These are phyloP conservation scores for Didymella sp. DNA, from an alignment of 2,329 filamentous ascomycete species.

Conservation along the genomic window DNA sequence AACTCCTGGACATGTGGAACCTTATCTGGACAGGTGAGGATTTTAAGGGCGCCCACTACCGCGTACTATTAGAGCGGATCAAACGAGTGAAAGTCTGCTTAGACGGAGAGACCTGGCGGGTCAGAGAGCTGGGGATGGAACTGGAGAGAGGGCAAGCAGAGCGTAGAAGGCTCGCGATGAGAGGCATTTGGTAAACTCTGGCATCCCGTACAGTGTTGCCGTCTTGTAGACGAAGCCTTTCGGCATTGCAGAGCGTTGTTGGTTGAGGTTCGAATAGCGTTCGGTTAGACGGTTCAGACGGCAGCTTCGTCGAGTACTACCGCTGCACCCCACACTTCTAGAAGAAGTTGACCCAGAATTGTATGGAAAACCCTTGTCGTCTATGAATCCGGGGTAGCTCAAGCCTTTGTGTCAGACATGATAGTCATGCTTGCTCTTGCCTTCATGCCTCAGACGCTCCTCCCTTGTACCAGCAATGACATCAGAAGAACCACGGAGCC, in stretches of 20 bases:
- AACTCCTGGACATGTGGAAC: conserved; percentile 45
- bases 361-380: conserved; percentile 13
- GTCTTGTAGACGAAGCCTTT: too few relatives aligned
- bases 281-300: conserved; percentile 20
- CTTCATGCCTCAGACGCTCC: background rate
- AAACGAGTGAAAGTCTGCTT: conserved; percentile 42
- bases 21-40: conserved; percentile 43
- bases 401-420: background rate
- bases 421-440: background rate
- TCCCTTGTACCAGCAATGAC: background rate
- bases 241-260: background rate
- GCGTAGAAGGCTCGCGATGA: conserved; percentile 35
- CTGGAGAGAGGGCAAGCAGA: conserved; percentile 44
- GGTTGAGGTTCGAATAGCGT: conserved; percentile 14
- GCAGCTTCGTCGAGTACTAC: conserved; percentile 11
- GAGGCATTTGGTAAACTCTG: conserved; percentile 30
- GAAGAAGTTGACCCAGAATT: conserved; percentile 14
- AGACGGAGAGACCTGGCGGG: conserved; percentile 35
- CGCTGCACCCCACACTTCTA: conserved; percentile 19
- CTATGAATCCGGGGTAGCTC: conserved; percentile 11
- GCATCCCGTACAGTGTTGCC: background rate
- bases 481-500: background rate
- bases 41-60: conserved; percentile 35
- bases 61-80: conserved; percentile 39
- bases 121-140: conserved; percentile 40